A percentile compares a stretch with the other conserved stretches of the same genome.
Evolutionary conservation across 768 basidiomycete genomes (phyloP).

Genomic region (Boletus patriciae): DNA sequence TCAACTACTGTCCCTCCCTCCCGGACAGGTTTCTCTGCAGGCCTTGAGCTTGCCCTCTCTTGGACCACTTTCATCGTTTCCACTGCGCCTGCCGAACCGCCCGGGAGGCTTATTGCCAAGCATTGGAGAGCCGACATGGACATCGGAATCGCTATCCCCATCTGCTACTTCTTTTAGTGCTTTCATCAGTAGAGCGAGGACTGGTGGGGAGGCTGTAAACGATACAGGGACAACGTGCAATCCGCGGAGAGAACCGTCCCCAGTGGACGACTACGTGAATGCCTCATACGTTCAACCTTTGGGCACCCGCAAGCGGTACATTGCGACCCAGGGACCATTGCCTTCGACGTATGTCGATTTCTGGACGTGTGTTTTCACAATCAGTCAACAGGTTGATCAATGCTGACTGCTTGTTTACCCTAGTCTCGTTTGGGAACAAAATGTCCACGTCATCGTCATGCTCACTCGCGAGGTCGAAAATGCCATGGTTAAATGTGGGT

Average conservation of each 20-base stretch:
- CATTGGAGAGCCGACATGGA: slow-evolving; percentile 13
- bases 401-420: slow-evolving; percentile 8
- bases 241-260: slow-evolving; percentile 29
- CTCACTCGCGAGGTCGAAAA: slow-evolving; percentile 91
- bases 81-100: slow-evolving; percentile 21
- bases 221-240: not conserved
- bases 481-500: slow-evolving; percentile 84
- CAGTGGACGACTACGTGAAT: slow-evolving; percentile 89
- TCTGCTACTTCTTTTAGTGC: not conserved
- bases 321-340: slow-evolving; percentile 94
- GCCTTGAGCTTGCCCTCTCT: slow-evolving; percentile 3
- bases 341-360: slow-evolving; percentile 89
- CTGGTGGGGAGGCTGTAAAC: not conserved
- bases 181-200: not conserved
- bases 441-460: slow-evolving; percentile 95
- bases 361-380: slow-evolving; percentile 72
- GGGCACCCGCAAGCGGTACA: slow-evolving; percentile 79
- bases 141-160: slow-evolving; percentile 1
- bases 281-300: slow-evolving; percentile 91
- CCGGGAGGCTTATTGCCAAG: slow-evolving; percentile 14
- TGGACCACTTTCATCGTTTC: slow-evolving; percentile 11
- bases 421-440: slow-evolving; percentile 91
- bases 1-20: slow-evolving; percentile 3
- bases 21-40: slow-evolving; percentile 2
- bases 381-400: not conserved